A percentile compares a stretch with the other conserved stretches of the same genome.
These are phyloP conservation scores for Clathrospora elynae DNA, from an alignment of 2,329 filamentous ascomycete genomes.

Conservation along the genomic window DNA sequence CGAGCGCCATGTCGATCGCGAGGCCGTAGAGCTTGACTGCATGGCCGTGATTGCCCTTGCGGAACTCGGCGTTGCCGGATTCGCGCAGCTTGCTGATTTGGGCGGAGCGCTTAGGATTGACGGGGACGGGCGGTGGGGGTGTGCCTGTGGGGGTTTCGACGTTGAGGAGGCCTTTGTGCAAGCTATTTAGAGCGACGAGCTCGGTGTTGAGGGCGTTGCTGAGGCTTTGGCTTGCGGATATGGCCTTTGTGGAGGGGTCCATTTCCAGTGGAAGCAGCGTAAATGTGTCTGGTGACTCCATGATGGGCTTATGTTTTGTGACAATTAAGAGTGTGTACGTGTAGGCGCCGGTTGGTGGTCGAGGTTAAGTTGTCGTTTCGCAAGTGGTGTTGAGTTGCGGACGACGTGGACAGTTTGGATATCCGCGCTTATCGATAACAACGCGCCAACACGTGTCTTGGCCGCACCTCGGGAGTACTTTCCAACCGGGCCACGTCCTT, in stretches of 20 bases:
- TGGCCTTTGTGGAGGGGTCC: slow-evolving; percentile 79
- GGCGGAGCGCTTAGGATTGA: slow-evolving; percentile 89
- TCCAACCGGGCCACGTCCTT: no score
- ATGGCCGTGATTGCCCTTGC: slow-evolving; percentile 74
- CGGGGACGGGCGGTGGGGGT: slow-evolving; percentile 84
- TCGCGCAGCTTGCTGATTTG: slow-evolving; percentile 91
- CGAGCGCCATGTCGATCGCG: slow-evolving; percentile 87
- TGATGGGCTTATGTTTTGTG: slow-evolving; percentile 15
- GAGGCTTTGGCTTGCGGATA: slow-evolving; percentile 57
- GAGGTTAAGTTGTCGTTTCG: not conserved
- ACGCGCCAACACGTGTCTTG: slow-evolving; percentile 18
- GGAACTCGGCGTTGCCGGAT: slow-evolving; percentile 79
- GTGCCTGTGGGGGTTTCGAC: slow-evolving; percentile 67
- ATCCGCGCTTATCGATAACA: slow-evolving; percentile 28
- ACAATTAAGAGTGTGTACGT: not conserved
- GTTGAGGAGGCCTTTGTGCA: slow-evolving; percentile 74
- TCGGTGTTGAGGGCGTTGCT: slow-evolving; percentile 48
- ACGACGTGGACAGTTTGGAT: slow-evolving; percentile 33
- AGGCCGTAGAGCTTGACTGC: slow-evolving; percentile 81
- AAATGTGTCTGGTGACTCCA: slow-evolving; percentile 66
- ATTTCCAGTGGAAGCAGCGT: slow-evolving; percentile 80
- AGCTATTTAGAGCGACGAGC: slow-evolving; percentile 74
- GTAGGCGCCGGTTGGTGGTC: not conserved
- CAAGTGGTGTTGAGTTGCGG: slow-evolving; percentile 4
- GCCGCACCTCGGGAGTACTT: not conserved